Conservation (phyloP, 2,329 filamentous ascomycete genomes). For the Aspergillus arachidicola region DNA sequence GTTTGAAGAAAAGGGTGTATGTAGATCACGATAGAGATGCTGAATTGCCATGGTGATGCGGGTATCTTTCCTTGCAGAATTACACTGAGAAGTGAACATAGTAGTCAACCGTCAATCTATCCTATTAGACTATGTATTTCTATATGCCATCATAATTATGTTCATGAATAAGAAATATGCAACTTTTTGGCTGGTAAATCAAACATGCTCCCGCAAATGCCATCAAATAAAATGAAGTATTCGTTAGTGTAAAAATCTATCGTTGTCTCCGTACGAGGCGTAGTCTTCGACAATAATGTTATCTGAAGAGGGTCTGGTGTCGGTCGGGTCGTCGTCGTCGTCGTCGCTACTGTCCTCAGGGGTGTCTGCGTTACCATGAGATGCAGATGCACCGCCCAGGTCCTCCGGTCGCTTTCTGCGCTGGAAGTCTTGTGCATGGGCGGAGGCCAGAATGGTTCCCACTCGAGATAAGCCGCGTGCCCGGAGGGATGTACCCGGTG, state of each 20-base stretch:
- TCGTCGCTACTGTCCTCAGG: conserved; percentile 44
- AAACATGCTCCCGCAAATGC: not conserved
- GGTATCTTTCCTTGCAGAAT: too few relatives aligned
- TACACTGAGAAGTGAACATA: too few relatives aligned
- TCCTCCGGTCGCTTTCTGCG: conserved; percentile 65
- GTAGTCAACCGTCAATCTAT: not conserved
- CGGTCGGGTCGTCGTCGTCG: conserved; percentile 34
- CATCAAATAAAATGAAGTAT: not conserved
- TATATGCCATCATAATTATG: not conserved
- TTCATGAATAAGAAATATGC: conserved; percentile 2
- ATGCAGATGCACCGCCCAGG: conserved; percentile 38
- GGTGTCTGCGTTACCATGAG: conserved; percentile 34
- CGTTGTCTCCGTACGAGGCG: conserved; percentile 11
- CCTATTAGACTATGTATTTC: conserved; percentile 5
- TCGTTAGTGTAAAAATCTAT: not conserved
- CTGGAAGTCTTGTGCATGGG: conserved; percentile 91
- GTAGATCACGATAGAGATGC: not conserved
- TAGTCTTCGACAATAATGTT: conserved; percentile 21
- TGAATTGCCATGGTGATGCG: not conserved
- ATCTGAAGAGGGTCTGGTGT: conserved; percentile 15
- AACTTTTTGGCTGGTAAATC: not conserved
- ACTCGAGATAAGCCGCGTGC: conserved; percentile 52
- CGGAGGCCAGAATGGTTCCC: conserved; percentile 73
- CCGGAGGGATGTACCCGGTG: conserved; percentile 28
- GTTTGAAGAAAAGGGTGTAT: too few relatives aligned